A percentile compares a stretch with the other conserved stretches of the same genome.
phyloP scores from a whole-genome alignment of 2,329 filamentous ascomycete genomes.

The Colletotrichum falcatum region DNA sequence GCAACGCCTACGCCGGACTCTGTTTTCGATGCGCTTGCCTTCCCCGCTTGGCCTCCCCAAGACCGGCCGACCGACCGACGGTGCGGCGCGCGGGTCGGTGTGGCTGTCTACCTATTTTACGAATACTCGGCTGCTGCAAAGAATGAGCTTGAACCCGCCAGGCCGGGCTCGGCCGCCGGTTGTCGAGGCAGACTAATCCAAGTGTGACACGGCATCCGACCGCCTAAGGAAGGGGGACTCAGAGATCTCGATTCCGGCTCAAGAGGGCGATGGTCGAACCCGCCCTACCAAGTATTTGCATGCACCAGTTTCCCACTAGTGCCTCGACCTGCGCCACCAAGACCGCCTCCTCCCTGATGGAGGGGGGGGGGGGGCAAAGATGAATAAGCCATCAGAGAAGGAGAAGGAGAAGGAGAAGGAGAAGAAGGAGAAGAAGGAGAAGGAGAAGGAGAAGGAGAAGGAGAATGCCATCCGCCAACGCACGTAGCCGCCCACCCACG shows the following conservation, averaged over 20 bases:
- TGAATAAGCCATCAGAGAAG: not conserved
- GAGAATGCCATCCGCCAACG: not conserved
- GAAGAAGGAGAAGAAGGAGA: not conserved
- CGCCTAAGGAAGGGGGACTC: too few relatives aligned
- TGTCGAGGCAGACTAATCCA: not conserved
- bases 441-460: not conserved
- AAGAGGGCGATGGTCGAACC: conserved; percentile 22
- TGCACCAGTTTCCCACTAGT: conserved; percentile 10
- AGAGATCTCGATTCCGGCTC: conserved; percentile 23
- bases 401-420: not conserved
- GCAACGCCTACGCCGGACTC: not conserved
- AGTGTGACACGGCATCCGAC: conserved; percentile 3
- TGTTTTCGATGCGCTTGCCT: not conserved
- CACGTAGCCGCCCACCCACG: not conserved
- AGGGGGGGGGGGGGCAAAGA: not conserved
- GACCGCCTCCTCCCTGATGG: conserved; percentile 1
- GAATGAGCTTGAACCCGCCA: conserved; percentile 27
- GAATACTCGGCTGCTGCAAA: not conserved
- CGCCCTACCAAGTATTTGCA: not conserved
- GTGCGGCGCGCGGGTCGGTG: not conserved
- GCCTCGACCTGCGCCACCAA: not conserved
- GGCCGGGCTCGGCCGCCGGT: conserved; percentile 27
- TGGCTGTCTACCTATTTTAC: not conserved
- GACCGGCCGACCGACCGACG: too few relatives aligned
- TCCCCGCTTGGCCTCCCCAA: not conserved